Conservation (phyloP, 805 yeast genomes). For the Myxozyma kluyveri region DNA sequence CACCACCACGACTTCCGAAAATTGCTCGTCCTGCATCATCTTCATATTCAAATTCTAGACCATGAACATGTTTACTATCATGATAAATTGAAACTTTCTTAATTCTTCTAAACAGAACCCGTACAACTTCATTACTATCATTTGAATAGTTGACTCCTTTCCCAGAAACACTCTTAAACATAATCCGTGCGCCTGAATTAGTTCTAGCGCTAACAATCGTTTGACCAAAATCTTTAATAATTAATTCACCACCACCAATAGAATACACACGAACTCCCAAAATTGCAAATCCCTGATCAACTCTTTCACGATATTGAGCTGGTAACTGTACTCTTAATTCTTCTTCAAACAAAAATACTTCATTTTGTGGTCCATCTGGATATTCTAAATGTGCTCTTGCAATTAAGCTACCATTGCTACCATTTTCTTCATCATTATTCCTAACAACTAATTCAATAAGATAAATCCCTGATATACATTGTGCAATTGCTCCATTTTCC, state of each 20-base stretch:
- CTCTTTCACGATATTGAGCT: constrained; percentile 38
- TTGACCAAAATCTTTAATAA: constrained; percentile 51
- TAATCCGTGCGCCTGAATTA: constrained; percentile 3
- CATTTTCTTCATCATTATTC: constrained; percentile 47
- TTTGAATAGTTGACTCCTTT: neutral
- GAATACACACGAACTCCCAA: constrained; percentile 50
- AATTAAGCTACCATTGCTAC: too few relatives aligned
- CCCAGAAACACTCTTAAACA: constrained; percentile 23
- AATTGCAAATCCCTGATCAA: constrained; percentile 35
- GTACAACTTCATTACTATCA: neutral
- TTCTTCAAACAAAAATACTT: constrained; percentile 49
- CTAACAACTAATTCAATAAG: constrained; percentile 68
- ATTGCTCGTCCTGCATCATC: constrained; percentile 30
- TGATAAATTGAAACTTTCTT: constrained; percentile 61
- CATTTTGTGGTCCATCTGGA: constrained; percentile 59
- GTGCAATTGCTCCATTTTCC: constrained; percentile 48
- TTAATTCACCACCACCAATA: constrained; percentile 58
- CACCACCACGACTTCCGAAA: constrained; percentile 43
- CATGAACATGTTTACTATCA: constrained; percentile 74
- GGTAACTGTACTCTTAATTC: constrained; percentile 46
- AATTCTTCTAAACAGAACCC: constrained; percentile 35
- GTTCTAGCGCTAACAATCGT: constrained; percentile 10
- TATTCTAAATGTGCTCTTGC: constrained; percentile 56
- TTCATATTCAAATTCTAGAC: constrained; percentile 55
- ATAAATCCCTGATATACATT: constrained; percentile 66